Percentiles rank a stretch among this genome's conserved stretches.
These are phyloP conservation scores for Hymenoscyphus repandus DNA, from an alignment of 2,329 filamentous ascomycete species.

Conservation along the genomic window DNA sequence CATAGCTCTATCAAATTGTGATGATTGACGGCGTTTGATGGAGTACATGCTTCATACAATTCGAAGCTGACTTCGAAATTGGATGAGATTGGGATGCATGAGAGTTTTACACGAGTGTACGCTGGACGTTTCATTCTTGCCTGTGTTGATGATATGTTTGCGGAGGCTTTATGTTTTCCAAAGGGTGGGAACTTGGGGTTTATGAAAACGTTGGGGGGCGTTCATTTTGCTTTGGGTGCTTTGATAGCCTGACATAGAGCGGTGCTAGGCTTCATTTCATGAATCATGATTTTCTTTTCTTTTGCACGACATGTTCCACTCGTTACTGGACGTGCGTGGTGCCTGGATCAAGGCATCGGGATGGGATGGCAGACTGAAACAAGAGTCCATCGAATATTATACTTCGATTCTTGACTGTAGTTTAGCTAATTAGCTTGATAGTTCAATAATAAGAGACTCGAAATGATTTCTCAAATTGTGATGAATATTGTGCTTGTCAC, in stretches of 20 bases:
- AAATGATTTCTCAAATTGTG: too few species aligned
- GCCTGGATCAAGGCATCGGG: neutral
- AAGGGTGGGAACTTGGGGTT: neutral
- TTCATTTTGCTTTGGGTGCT: conserved; percentile 3
- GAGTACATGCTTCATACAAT: neutral
- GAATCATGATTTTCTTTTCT: conserved; percentile 12
- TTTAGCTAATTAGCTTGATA: conserved; percentile 1
- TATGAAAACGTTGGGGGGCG: conserved; percentile 1
- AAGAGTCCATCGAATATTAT: neutral
- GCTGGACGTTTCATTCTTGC: conserved; percentile 24
- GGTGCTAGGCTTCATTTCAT: conserved; percentile 1
- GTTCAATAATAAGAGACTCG: neutral
- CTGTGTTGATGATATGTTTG: conserved; percentile 4
- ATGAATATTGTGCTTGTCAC: too few species aligned
- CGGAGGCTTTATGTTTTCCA: neutral
- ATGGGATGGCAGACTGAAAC: neutral
- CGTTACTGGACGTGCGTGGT: neutral
- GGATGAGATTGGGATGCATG: neutral
- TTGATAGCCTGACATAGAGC: neutral
- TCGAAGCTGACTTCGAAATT: conserved; percentile 1
- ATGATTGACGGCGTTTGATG: conserved; percentile 14
- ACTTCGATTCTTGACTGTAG: neutral
- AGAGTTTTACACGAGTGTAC: conserved; percentile 15
- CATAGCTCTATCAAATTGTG: neutral
- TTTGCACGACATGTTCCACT: neutral